phyloP scores from a whole-genome alignment of 2,329 filamentous ascomycete species.

The Venturia nashicola region DNA sequence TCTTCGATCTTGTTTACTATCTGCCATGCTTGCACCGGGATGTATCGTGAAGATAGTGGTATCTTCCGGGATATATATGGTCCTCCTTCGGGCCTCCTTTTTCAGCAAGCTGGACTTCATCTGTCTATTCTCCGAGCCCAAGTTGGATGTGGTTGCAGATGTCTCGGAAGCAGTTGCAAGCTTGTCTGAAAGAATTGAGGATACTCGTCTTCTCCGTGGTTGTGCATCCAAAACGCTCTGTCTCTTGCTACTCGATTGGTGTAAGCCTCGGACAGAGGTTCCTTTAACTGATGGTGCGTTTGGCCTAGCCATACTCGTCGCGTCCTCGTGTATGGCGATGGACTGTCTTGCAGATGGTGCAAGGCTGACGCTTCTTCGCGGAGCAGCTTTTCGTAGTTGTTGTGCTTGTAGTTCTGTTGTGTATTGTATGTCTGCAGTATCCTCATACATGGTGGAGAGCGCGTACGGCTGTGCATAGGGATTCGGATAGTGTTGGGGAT shows the following conservation, averaged over 20 bases:
- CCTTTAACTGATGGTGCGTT: neutral
- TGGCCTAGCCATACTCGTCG: neutral
- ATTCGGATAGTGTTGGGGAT: slow-evolving; percentile 3
- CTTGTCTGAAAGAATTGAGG: slow-evolving; percentile 3
- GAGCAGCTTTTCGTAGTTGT: slow-evolving; percentile 19
- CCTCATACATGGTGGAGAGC: slow-evolving; percentile 5
- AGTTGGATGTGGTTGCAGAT: neutral
- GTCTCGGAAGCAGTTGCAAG: neutral
- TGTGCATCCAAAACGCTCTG: slow-evolving; percentile 1
- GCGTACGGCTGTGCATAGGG: slow-evolving; percentile 5
- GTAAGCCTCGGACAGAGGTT: neutral
- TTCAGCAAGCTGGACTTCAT: slow-evolving; percentile 13
- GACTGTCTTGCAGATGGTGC: slow-evolving; percentile 10
- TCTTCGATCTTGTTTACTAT: slow-evolving; percentile 1
- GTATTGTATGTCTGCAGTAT: slow-evolving; percentile 20
- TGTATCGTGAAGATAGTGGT: slow-evolving; percentile 40
- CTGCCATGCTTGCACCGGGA: slow-evolving; percentile 27
- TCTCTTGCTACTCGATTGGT: neutral
- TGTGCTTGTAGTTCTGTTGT: slow-evolving; percentile 23
- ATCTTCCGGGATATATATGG: slow-evolving; percentile 40
- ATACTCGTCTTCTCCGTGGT: slow-evolving; percentile 3
- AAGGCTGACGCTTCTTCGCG: slow-evolving; percentile 20
- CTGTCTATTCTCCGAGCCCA: slow-evolving; percentile 10
- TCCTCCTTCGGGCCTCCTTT: slow-evolving; percentile 33
- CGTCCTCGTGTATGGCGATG: slow-evolving; percentile 8